phyloP scores from a whole-genome alignment of 106 monocot species.

The Xerophyta viscosa region DNA sequence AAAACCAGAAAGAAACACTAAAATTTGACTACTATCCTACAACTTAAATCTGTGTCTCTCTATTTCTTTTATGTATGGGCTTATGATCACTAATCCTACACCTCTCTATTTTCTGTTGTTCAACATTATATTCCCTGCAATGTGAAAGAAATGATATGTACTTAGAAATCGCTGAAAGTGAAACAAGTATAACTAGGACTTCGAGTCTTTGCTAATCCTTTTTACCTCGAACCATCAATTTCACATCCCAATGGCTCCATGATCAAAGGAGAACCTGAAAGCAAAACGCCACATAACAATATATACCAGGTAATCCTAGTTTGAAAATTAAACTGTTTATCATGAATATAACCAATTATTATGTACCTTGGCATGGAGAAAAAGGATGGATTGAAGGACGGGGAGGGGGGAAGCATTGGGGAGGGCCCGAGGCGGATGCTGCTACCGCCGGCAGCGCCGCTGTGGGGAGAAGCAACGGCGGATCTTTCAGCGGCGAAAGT shows the following conservation, averaged over 20 bases:
- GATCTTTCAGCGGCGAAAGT: conserved; percentile 21
- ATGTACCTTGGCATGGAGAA: conserved; percentile 56
- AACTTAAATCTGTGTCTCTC: not conserved
- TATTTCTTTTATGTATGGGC: not conserved
- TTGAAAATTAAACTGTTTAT: not conserved
- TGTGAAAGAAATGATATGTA: not conserved
- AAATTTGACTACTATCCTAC: not conserved
- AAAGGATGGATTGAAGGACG: conserved; percentile 55
- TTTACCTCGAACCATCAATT: not conserved
- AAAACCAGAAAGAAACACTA: not conserved
- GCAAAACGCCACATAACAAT: not conserved
- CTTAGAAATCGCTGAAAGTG: too few relatives aligned
- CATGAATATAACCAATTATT: not conserved
- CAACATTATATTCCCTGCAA: conserved; percentile 1
- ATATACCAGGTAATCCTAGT: not conserved
- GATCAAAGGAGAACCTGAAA: conserved; percentile 36
- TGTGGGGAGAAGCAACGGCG: conserved; percentile 5
- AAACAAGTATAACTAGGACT: not conserved
- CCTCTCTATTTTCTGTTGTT: conserved; percentile 3
- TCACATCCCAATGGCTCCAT: conserved; percentile 50
- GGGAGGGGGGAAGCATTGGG: conserved; percentile 26
- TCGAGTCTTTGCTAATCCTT: not conserved
- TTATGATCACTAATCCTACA: not conserved
- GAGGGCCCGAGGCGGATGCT: conserved; percentile 36
- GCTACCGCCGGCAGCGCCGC: conserved; percentile 4